A percentile compares a stretch with the other conserved stretches of the same genome.
Conservation (phyloP, 202 grass and related monocot genomes). For the Setaria italica region DNA sequence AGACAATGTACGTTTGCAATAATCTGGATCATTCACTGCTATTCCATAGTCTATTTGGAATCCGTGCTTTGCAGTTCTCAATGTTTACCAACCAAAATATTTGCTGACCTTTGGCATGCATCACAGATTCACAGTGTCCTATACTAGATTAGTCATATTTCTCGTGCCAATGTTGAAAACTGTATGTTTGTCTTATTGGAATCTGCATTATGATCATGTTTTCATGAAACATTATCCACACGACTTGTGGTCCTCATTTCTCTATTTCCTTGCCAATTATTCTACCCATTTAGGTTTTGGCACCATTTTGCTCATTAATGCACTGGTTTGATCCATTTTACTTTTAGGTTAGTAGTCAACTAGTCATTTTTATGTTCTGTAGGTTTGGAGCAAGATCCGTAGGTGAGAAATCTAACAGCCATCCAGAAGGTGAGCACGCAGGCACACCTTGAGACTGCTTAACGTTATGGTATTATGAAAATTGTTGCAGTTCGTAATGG, state of each 20-base stretch:
- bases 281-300: neutral
- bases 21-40: neutral
- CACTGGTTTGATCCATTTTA: neutral
- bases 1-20: neutral
- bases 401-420: neutral
- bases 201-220: neutral
- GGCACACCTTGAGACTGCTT: neutral
- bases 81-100: neutral
- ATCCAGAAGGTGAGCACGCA: neutral
- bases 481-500: neutral
- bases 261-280: neutral
- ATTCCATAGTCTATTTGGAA: neutral
- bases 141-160: conserved; percentile 9
- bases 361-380: neutral
- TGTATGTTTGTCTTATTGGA: too few relatives aligned
- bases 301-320: neutral
- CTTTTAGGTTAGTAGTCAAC: neutral
- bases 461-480: neutral
- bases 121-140: neutral
- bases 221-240: neutral
- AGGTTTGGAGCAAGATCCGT: neutral
- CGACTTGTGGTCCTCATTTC: neutral
- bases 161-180: neutral
- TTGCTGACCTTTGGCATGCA: neutral
- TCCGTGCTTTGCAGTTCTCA: neutral